phyloP scores from a whole-genome alignment of 257 asterid genomes.

The Catharanthus roseus region DNA sequence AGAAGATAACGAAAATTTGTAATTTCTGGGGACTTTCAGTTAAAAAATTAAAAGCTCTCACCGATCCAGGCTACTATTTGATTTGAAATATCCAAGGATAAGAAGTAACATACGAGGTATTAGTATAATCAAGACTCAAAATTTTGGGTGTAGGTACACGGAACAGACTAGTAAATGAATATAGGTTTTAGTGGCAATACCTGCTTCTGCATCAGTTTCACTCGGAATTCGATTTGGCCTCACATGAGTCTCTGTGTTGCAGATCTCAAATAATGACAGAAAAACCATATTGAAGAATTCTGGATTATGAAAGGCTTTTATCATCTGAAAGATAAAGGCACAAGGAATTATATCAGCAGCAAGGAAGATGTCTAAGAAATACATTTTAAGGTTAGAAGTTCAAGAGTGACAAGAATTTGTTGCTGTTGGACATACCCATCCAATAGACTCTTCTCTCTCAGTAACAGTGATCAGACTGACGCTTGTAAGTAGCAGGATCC shows the following conservation, averaged over 20 bases:
- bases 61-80: background rate
- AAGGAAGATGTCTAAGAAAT: constrained; percentile 2
- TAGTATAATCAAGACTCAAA: background rate
- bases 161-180: background rate
- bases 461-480: background rate
- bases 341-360: constrained; percentile 21
- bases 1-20: background rate
- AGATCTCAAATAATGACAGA: constrained; percentile 65
- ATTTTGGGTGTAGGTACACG: background rate
- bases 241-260: constrained; percentile 35
- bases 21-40: background rate
- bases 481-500: background rate
- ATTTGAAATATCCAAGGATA: background rate
- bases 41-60: background rate
- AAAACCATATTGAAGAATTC: constrained; percentile 65
- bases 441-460: background rate
- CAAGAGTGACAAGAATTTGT: background rate
- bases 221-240: constrained; percentile 35
- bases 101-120: background rate
- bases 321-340: constrained; percentile 40
- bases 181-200: constrained; percentile 26
- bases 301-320: constrained; percentile 68
- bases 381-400: background rate
- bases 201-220: constrained; percentile 47
- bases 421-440: background rate